Conservation (phyloP, 768 basidiomycete species). For the Lactarius quietus region DNA sequence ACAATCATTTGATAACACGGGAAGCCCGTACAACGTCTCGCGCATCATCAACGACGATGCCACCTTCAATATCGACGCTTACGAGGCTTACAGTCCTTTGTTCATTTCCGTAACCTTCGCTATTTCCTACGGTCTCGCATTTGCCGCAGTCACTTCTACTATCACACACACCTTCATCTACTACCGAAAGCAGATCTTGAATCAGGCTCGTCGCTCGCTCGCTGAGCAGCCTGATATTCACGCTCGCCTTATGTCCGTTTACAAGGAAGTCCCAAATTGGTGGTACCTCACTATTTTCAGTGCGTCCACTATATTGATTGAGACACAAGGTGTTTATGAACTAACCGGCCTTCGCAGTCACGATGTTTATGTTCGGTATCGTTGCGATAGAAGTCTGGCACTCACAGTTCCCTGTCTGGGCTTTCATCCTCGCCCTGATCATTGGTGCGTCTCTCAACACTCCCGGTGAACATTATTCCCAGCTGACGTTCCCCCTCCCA, state of each 20-base stretch:
- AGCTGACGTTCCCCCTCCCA: not conserved
- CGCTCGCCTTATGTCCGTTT: too few relatives aligned
- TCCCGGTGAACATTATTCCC: not conserved
- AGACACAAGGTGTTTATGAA: not conserved
- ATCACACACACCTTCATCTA: too few relatives aligned
- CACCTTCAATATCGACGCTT: constrained; percentile 54
- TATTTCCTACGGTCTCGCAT: too few relatives aligned
- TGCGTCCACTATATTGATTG: constrained; percentile 4
- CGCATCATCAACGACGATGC: constrained; percentile 50
- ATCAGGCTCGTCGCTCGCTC: too few relatives aligned
- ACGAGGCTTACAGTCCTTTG: constrained; percentile 56
- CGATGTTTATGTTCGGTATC: too few relatives aligned
- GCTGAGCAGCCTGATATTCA: too few relatives aligned
- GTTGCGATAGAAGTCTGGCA: too few relatives aligned
- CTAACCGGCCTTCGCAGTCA: constrained; percentile 32
- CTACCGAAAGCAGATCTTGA: too few relatives aligned
- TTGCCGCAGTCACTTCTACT: too few relatives aligned
- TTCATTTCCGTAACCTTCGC: constrained; percentile 58
- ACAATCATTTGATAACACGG: constrained; percentile 63
- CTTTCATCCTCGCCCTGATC: constrained; percentile 58
- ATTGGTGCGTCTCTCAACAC: constrained; percentile 39
- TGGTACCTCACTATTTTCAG: constrained; percentile 72
- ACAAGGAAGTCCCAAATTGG: constrained; percentile 79
- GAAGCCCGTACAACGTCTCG: constrained; percentile 52
- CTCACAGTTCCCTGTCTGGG: too few relatives aligned